Evolutionary conservation across 202 grass and related monocot species (phyloP).

Genomic region (Setaria viridis): DNA sequence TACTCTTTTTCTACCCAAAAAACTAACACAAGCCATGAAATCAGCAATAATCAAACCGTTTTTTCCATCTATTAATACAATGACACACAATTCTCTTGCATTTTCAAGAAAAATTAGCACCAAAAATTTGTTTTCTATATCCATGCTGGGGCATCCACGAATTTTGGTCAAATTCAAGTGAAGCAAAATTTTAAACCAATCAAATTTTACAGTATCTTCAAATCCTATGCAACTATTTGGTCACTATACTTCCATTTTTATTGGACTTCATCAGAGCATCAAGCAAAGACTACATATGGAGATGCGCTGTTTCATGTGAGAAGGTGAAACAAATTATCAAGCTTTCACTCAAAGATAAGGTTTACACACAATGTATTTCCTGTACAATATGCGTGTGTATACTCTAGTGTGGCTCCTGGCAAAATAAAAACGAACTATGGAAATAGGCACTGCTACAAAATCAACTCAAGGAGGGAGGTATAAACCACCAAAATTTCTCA

Average conservation of each 20-base stretch:
- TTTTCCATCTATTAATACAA: too few relatives aligned
- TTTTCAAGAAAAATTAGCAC: not conserved
- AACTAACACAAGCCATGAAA: too few relatives aligned
- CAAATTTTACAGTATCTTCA: constrained; percentile 1
- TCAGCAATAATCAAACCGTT: too few relatives aligned
- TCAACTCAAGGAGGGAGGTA: not conserved
- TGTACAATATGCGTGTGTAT: constrained; percentile 21
- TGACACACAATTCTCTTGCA: too few relatives aligned
- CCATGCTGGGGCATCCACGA: not conserved
- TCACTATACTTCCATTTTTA: not conserved
- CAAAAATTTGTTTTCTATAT: constrained; percentile 8
- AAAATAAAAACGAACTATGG: constrained; percentile 13
- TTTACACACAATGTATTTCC: constrained; percentile 34
- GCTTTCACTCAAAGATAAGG: constrained; percentile 21
- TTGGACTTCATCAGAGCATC: not conserved
- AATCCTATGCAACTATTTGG: not conserved
- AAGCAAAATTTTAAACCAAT: not conserved
- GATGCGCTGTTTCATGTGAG: not conserved
- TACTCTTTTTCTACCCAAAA: too few relatives aligned
- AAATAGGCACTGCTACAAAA: not conserved
- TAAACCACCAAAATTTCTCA: constrained; percentile 23
- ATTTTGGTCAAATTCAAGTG: not conserved
- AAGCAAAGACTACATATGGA: not conserved
- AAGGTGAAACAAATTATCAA: constrained; percentile 24
- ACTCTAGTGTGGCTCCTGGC: not conserved